Percentiles rank a stretch among this genome's conserved stretches.
These are phyloP conservation scores for Gonapodya sp. DNA, from an alignment of 192 early-diverging fungal species.

Conservation along the genomic window DNA sequence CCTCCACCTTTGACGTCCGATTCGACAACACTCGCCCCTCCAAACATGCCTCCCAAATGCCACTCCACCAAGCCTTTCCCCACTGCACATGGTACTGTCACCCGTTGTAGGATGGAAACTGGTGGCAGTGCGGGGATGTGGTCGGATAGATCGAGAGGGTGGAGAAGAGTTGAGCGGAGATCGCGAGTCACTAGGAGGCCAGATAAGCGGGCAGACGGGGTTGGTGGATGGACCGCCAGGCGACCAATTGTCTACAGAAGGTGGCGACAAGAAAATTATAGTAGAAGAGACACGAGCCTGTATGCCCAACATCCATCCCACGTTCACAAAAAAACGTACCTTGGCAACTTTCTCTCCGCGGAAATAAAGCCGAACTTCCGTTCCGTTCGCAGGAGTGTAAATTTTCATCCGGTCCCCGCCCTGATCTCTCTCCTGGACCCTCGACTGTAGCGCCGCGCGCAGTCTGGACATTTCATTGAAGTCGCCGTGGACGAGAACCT, in stretches of 20 bases:
- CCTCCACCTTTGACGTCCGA: constrained; percentile 21
- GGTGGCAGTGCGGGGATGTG: constrained; percentile 63
- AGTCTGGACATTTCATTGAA: constrained; percentile 86
- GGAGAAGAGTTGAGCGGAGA: constrained; percentile 82
- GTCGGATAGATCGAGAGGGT: constrained; percentile 67
- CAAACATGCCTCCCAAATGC: constrained; percentile 95
- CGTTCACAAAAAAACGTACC: constrained; percentile 26
- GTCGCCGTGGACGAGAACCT: constrained; percentile 91
- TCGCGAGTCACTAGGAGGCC: constrained; percentile 84
- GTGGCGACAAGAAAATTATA: no score
- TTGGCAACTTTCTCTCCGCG: constrained; percentile 91
- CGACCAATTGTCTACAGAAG: constrained; percentile 68
- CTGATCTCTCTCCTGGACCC: constrained; percentile 65
- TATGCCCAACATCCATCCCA: background rate
- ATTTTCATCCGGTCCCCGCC: constrained; percentile 61
- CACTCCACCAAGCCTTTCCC: constrained; percentile 70
- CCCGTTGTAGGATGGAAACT: constrained; percentile 67
- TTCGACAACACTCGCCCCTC: constrained; percentile 33
- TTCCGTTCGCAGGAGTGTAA: constrained; percentile 80
- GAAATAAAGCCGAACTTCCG: constrained; percentile 83
- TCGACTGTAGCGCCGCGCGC: constrained; percentile 72
- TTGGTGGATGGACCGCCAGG: constrained; percentile 66
- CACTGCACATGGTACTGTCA: constrained; percentile 63
- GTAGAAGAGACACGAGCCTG: no score
- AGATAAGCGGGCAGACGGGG: constrained; percentile 46